Evolutionary conservation across 148 eudicot genomes (phyloP), one percentile per base, ranked within the genome.

Genomic region (Beta vulgaris): DNA sequence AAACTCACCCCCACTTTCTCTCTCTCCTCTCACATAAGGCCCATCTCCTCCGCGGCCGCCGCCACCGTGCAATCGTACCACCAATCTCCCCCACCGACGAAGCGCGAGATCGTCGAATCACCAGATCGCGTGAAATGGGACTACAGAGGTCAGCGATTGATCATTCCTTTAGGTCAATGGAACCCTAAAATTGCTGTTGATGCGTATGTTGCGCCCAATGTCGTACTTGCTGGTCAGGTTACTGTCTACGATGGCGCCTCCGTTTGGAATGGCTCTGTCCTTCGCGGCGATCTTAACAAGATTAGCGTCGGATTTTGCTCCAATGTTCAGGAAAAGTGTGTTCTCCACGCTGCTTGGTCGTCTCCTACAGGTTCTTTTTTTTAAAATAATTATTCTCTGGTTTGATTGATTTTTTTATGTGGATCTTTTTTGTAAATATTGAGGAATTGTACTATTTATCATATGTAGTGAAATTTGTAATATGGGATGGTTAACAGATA

Each of bases 181-280:
- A 75, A 78, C 73, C 99, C 99, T 11, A 96, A 91, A 85, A 83
- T 96, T 80, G 99, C 99, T 32, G 99, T 96, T 49, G 99, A 96
- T 21, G 98, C 99, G 14, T 96, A 96, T 65, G 98, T 96, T 49
- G 98, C 99, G 1, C 97, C 99, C 6, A 96, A 96, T 66, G 99
- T 92, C 11, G 98, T 96, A 0, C 90, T 96, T 11, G 99, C 99
- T n/a, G 99, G 99, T 1, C 99, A 96, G 75, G 98, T 96, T 34
- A 79, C 87, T 32, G 99, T 95, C 31, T 89, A 81, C 42, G 97
- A 95, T 39, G 99, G 97, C 10, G 90, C 99, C 0, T 92, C 99
- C 14, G 97, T 95, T 1, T 95, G 99, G 99, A 90, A 80, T 81
- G 97, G 99, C 19, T 61, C 97, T 37, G 97, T 95, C 49, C 78